Evolutionary conservation across 2,329 filamentous ascomycete species (phyloP), one percentile per base, ranked within the genome.

Genomic region (Dryadomyces sulphureus): DNA sequence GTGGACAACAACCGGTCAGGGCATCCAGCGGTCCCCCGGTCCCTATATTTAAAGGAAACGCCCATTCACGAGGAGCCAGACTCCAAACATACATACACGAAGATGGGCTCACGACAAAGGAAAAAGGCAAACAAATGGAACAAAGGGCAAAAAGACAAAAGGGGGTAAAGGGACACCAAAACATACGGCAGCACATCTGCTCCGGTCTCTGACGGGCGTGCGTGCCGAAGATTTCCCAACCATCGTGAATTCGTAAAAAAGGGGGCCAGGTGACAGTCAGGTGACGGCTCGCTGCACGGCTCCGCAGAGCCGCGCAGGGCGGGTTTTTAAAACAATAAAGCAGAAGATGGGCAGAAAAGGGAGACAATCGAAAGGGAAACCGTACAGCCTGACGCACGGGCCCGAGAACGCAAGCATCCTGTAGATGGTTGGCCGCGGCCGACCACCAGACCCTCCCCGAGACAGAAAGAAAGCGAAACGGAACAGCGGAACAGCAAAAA

Each of bases 41-140:
- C 40, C 40, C 27, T 4, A 32, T 32, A 32, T 32, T 4, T 32
- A 32, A 24, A 25, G 9, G 5, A 42, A 42, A 42, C 25, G 25
- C 25, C 40, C 17, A 21, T 21, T 19, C 27, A 42, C 16, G 27
- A 14, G 25, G 21, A 32, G 27, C 11, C 27, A 32, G 27, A 32
- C 27, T 14, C 27, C 27, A 14, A 32, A 32, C 27, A 32, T 32
- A 32, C 27, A 32, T 32, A 32, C 27, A 36, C 16, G 17, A 19
- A 36, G 34, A 36, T n/a, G 36, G 20, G 19, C 48, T 48, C 46
- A 35, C 24, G 19, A 19, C 16, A 42, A 17, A 50, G 19, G 38
- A 46, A 41, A 41, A 17, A n/a, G n/a, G 9, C 16, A 45, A 40
- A 24, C 20, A 21, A 38, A 45, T n/a, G 40, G 25, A 30, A 12